Conservation (phyloP, 805 yeast species). For the Candida glaebosa region DNA sequence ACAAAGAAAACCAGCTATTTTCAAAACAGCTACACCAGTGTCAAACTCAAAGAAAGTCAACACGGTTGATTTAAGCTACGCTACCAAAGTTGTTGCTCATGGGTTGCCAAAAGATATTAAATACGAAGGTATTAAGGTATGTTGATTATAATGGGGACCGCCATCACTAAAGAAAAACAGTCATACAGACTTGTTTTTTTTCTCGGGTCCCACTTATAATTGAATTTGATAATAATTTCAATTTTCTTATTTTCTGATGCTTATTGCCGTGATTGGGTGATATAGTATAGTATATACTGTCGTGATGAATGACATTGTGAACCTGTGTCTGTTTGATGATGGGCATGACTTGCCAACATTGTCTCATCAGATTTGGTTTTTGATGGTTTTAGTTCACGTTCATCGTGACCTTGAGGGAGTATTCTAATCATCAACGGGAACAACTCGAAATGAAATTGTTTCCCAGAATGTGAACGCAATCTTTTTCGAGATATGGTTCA, state of each 20-base stretch:
- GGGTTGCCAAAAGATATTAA: slow-evolving; percentile 85
- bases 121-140: slow-evolving; percentile 81
- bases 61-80: slow-evolving; percentile 46
- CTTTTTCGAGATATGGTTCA: no score
- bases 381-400: no score
- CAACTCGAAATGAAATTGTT: no score
- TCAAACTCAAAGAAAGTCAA: slow-evolving; percentile 2
- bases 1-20: slow-evolving; percentile 17
- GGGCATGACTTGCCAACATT: no score
- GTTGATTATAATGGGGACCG: slow-evolving; percentile 39
- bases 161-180: no score
- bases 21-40: slow-evolving; percentile 25
- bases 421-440: no score
- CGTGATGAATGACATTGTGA: neutral
- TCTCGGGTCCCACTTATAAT: neutral
- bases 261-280: neutral
- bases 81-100: slow-evolving; percentile 81
- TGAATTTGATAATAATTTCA: neutral
- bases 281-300: neutral
- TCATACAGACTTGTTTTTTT: no score
- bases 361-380: no score
- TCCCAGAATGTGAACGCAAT: no score
- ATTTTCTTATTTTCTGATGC: neutral
- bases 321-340: no score
- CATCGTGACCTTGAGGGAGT: no score